Conservation (phyloP, 305 asterid genomes). For the Fraxinus velutina region DNA sequence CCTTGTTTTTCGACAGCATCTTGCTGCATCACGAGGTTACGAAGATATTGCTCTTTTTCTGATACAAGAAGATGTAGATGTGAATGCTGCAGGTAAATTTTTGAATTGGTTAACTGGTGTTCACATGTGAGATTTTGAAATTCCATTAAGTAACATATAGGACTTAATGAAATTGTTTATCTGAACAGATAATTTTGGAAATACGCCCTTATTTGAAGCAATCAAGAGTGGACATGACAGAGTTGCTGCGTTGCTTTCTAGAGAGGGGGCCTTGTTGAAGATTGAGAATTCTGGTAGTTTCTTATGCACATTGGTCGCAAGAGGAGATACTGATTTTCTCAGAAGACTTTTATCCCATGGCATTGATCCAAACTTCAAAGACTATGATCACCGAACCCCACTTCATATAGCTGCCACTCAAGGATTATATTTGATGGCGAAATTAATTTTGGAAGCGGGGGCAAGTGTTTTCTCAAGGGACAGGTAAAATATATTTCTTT, state of each 20-base stretch:
- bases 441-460: conserved; percentile 66
- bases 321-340: conserved; percentile 73
- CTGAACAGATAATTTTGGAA: conserved; percentile 66
- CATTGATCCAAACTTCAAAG: conserved; percentile 59
- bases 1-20: conserved; percentile 50
- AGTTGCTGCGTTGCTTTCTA: conserved; percentile 57
- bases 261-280: conserved; percentile 64
- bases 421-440: conserved; percentile 64
- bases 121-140: not conserved
- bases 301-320: conserved; percentile 62
- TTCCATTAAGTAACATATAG: not conserved
- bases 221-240: conserved; percentile 70
- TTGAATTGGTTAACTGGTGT: not conserved
- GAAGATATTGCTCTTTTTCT: conserved; percentile 66
- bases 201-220: conserved; percentile 73
- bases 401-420: conserved; percentile 78
- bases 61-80: conserved; percentile 59
- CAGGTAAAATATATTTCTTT: conserved; percentile 38
- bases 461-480: conserved; percentile 68
- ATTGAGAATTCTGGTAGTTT: conserved; percentile 63
- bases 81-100: conserved; percentile 56
- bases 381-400: conserved; percentile 70
- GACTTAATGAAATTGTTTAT: not conserved
- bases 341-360: conserved; percentile 60
- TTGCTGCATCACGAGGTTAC: conserved; percentile 77